A percentile compares a stretch with the other conserved stretches of the same genome.
Evolutionary conservation across 2,329 filamentous ascomycete genomes (phyloP).

Genomic region (Alternaria dauci): DNA sequence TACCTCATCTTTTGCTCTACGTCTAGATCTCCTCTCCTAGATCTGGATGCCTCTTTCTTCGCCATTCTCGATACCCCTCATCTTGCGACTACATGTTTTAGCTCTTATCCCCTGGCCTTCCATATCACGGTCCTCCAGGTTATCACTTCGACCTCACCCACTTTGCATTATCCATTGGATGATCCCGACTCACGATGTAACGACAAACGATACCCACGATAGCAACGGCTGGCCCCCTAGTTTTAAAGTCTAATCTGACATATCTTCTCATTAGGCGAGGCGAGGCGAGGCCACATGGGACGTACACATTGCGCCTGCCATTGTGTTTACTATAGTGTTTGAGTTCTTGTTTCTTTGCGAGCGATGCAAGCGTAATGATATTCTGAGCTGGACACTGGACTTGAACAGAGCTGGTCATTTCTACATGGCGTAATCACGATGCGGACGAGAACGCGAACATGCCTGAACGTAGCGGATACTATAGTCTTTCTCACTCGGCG

Average conservation of each 20-base stretch:
- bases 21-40: slow-evolving; percentile 13
- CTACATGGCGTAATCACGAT: slow-evolving; percentile 20
- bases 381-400: slow-evolving; percentile 1
- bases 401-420: slow-evolving; percentile 13
- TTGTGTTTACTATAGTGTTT: slow-evolving; percentile 26
- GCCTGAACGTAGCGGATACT: slow-evolving; percentile 14
- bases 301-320: slow-evolving; percentile 22
- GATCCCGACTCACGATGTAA: slow-evolving; percentile 43
- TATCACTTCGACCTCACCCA: slow-evolving; percentile 21
- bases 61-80: slow-evolving; percentile 30
- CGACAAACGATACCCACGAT: slow-evolving; percentile 51
- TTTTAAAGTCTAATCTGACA: slow-evolving; percentile 36
- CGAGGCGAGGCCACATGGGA: slow-evolving; percentile 26
- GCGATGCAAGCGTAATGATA: slow-evolving; percentile 27
- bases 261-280: slow-evolving; percentile 27
- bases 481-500: slow-evolving; percentile 13
- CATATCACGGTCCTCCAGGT: slow-evolving; percentile 15
- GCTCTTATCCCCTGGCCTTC: slow-evolving; percentile 20
- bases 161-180: slow-evolving; percentile 30
- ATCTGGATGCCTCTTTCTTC: slow-evolving; percentile 21
- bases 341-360: slow-evolving; percentile 14
- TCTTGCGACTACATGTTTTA: slow-evolving; percentile 20
- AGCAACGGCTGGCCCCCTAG: slow-evolving; percentile 37
- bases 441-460: slow-evolving; percentile 21
- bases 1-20: slow-evolving; percentile 11